Base-by-base conservation (phyloP, 1,139 yeast species). In the Saccharomyces hybrid region DNA sequence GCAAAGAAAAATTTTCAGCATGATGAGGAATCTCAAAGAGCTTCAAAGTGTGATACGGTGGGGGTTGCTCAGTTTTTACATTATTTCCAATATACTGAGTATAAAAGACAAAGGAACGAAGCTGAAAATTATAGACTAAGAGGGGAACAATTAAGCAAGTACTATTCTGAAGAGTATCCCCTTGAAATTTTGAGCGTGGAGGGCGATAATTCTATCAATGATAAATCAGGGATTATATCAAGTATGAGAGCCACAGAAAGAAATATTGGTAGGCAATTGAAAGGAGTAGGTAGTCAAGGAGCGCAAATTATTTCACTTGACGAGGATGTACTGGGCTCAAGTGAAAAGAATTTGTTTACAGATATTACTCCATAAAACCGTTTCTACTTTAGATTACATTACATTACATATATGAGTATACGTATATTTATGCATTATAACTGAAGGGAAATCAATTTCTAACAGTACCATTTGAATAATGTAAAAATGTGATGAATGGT, bases 1-100 rank as follows among this genome's bases (percentile, higher is more conserved):
- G 53, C 56, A 25, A 62, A 53, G 47, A 54, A 52, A 13, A 65
- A 66, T 50, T 55, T 53, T 13, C 60, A 59, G 47, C 63, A 60
- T 23, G 54, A 53, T 7, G 54, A 59, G 16, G 69, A 66, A 50
- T 59, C 52, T 9, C 52, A 50, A 31, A 59, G 62, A 41, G 70
- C 67, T 3, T 57, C 55, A 27, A 52, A 54, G 26, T 67, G 69
- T 49, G 70, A 67, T 41, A 53, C 53, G 11, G 67, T 65, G 8
- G 63, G 59, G 14, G 56, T 63, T 1, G 54, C 57, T n/a, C 54
- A 61, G 3, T 65, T 66, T 48, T 50, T 66, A 44, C 50, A 55
- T 14, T 54, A 55, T 27, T 61, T 67, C 42, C 59, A 60, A 30
- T 52, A 58, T 11, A 61, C 61, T 47, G 70, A 67, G 54, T 56